These are phyloP conservation scores for Nicotiana attenuata DNA, from an alignment of 257 asterid genomes.

Conservation along the genomic window DNA sequence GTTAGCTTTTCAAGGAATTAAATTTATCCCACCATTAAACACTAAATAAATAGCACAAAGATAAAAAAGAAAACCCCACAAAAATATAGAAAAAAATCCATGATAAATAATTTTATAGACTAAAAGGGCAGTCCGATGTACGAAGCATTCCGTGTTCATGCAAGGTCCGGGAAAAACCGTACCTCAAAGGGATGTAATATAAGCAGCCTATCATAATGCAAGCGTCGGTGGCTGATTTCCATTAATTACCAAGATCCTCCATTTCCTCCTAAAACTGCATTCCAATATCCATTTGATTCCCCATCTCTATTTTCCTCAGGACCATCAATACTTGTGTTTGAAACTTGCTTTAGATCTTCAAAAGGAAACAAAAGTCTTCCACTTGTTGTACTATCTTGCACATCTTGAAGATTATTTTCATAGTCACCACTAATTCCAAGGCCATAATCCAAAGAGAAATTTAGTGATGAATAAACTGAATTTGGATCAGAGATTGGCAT, in stretches of 20 bases:
- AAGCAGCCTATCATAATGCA: too few relatives aligned
- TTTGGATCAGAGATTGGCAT: conserved; percentile 32
- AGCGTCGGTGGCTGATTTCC: too few relatives aligned
- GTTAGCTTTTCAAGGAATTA: conserved; percentile 26
- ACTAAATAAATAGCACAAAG: not conserved
- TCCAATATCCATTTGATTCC: conserved; percentile 52
- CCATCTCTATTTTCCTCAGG: conserved; percentile 27
- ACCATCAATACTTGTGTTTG: conserved; percentile 17
- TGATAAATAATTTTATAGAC: too few relatives aligned
- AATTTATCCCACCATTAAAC: conserved; percentile 25
- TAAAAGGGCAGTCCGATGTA: too few relatives aligned
- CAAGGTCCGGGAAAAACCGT: too few relatives aligned
- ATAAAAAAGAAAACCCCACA: not conserved
- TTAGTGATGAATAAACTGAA: conserved; percentile 18
- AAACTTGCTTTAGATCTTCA: conserved; percentile 47
- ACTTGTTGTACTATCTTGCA: conserved; percentile 30
- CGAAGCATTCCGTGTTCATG: too few relatives aligned
- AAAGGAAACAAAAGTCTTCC: conserved; percentile 64
- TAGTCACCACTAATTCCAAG: conserved; percentile 35
- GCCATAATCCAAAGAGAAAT: conserved; percentile 47
- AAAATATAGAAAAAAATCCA: too few relatives aligned
- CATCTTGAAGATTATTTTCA: conserved; percentile 37
- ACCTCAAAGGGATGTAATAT: too few relatives aligned
- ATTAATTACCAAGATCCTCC: conserved; percentile 53
- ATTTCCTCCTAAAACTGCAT: conserved; percentile 62